Conservation (phyloP, 2,329 filamentous ascomycete genomes). For the Ustulina deusta region DNA sequence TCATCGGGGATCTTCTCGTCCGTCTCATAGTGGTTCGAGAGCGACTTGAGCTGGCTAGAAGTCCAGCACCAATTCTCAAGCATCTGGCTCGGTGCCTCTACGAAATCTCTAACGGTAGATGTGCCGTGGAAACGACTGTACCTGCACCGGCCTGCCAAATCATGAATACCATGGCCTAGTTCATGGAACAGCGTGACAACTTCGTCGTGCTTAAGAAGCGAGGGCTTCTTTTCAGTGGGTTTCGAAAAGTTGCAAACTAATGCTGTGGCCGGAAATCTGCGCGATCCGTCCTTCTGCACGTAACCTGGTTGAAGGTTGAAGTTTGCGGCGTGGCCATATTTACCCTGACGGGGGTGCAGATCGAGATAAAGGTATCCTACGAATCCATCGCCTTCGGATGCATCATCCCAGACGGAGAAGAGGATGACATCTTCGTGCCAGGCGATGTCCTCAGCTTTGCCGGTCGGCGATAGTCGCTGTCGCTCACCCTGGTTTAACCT, state of each 20-base stretch:
- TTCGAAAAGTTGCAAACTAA: conserved; percentile 90
- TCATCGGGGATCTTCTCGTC: conserved; percentile 78
- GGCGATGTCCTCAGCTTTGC: conserved; percentile 76
- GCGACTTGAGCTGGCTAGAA: conserved; percentile 70
- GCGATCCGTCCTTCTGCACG: conserved; percentile 73
- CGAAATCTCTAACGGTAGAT: conserved; percentile 74
- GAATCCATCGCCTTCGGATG: conserved; percentile 76
- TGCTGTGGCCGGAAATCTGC: conserved; percentile 81
- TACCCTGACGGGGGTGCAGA: conserved; percentile 81
- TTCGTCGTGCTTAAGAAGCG: conserved; percentile 84
- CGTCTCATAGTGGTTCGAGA: conserved; percentile 80
- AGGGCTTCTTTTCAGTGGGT: conserved; percentile 79
- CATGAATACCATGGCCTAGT: conserved; percentile 77
- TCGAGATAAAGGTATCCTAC: conserved; percentile 88
- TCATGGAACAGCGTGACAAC: conserved; percentile 87
- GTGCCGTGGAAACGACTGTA: conserved; percentile 78
- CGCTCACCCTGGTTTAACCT: conserved; percentile 76
- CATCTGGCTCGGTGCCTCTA: conserved; percentile 79
- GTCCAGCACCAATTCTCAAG: conserved; percentile 83
- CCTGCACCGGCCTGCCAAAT: conserved; percentile 71
- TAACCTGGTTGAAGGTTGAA: conserved; percentile 84
- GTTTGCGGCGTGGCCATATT: conserved; percentile 88
- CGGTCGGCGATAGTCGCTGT: conserved; percentile 72
- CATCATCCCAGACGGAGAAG: conserved; percentile 86
- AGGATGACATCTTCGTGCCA: conserved; percentile 89